phyloP scores from a whole-genome alignment of 768 basidiomycete genomes.

The Filobasidium wieringae region DNA sequence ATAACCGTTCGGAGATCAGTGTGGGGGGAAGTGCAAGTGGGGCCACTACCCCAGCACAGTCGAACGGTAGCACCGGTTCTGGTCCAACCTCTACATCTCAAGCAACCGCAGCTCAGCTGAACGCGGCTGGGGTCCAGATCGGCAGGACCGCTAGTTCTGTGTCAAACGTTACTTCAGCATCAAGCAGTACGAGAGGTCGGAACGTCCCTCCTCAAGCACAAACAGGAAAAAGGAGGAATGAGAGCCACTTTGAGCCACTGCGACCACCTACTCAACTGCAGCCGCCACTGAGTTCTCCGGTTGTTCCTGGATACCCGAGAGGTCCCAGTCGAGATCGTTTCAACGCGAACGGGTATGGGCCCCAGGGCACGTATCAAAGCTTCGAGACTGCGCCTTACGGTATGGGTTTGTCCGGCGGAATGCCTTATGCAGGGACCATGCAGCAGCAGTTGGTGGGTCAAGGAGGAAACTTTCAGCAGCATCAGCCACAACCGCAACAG shows the following conservation, averaged over 20 bases:
- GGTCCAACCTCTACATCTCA: too few relatives aligned
- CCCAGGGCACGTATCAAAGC: not conserved
- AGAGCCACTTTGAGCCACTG: slow-evolving; percentile 7
- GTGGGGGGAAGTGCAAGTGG: not conserved
- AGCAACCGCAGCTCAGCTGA: too few relatives aligned
- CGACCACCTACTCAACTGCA: too few relatives aligned
- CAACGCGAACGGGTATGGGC: not conserved
- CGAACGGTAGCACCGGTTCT: not conserved
- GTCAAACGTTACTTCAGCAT: too few relatives aligned
- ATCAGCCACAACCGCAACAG: not conserved
- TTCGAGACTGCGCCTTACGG: not conserved
- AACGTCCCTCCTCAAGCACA: too few relatives aligned
- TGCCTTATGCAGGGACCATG: not conserved
- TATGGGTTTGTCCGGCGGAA: not conserved
- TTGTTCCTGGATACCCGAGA: not conserved
- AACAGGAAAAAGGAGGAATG: slow-evolving; percentile 5
- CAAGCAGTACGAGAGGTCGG: too few relatives aligned
- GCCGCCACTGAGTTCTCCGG: too few relatives aligned
- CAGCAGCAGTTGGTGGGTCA: not conserved
- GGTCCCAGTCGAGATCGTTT: not conserved
- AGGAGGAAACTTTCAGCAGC: slow-evolving; percentile 1
- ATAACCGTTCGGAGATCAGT: not conserved
- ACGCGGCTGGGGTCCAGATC: too few relatives aligned
- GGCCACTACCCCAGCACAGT: not conserved
- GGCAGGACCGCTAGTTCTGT: too few relatives aligned